phyloP scores from a whole-genome alignment of 768 basidiomycete species.

The Leccinum incarnatum region DNA sequence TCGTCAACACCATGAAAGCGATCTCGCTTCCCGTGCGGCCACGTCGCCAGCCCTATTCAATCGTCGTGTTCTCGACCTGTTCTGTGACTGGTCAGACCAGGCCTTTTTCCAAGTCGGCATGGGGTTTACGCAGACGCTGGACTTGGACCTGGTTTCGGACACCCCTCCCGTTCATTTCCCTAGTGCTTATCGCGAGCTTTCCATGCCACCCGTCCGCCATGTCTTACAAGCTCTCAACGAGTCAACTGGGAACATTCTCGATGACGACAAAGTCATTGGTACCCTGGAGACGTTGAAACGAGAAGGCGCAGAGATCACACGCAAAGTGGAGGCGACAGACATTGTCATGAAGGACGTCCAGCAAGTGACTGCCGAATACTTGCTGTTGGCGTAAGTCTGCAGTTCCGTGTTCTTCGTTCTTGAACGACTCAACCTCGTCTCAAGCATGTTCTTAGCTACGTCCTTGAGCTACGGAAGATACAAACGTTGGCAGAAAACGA shows the following conservation, averaged over 20 bases:
- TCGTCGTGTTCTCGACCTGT: slow-evolving; percentile 99
- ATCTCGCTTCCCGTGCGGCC: slow-evolving; percentile 91
- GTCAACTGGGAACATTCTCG: too few species aligned
- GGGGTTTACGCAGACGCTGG: slow-evolving; percentile 93
- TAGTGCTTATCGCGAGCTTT: slow-evolving; percentile 78
- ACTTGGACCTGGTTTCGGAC: slow-evolving; percentile 86
- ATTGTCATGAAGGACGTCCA: too few species aligned
- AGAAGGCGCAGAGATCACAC: too few species aligned
- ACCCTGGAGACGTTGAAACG: too few species aligned
- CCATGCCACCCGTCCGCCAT: slow-evolving; percentile 81
- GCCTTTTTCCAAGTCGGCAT: slow-evolving; percentile 97
- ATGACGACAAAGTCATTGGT: too few species aligned
- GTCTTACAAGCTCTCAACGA: too few species aligned
- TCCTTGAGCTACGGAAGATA: slow-evolving; percentile 79
- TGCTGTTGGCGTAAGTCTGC: too few species aligned
- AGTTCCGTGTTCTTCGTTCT: not conserved
- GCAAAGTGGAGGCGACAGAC: too few species aligned
- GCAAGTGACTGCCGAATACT: too few species aligned
- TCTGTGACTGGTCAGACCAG: slow-evolving; percentile 98
- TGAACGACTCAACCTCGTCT: too few species aligned
- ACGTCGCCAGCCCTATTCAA: slow-evolving; percentile 99
- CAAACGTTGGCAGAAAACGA: slow-evolving; percentile 84
- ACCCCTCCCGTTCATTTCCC: slow-evolving; percentile 82
- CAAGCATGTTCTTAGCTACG: too few species aligned
- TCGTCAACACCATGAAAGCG: slow-evolving; percentile 99